A percentile compares a stretch with the other conserved stretches of the same genome.
Evolutionary conservation across 495 filamentous ascomycete species (phyloP).

Genomic region (Amorphotheca resinae): DNA sequence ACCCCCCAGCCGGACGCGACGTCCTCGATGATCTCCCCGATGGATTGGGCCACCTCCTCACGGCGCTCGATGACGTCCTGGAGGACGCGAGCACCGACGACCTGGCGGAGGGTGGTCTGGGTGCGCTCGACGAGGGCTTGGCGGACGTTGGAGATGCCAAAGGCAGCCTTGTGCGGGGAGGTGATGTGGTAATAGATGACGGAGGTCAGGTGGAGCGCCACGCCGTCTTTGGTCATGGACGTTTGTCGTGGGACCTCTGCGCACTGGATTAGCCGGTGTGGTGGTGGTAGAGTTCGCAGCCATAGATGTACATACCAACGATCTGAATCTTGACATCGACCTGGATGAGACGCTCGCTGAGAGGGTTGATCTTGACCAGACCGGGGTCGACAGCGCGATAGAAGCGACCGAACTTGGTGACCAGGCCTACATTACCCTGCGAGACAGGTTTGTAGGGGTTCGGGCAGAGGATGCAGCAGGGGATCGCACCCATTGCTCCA

Average conservation of each 20-base stretch:
- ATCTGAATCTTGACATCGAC: conserved; percentile 99
- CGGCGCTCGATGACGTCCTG: conserved; percentile 99
- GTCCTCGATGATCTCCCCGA: conserved; percentile 95
- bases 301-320: conserved; percentile 47
- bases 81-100: conserved; percentile 88
- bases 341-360: conserved; percentile 76
- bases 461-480: conserved; percentile 84
- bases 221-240: conserved; percentile 99
- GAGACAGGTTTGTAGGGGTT: conserved; percentile 94
- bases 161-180: conserved; percentile 92
- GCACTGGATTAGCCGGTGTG: conserved; percentile 5
- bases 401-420: conserved; percentile 94
- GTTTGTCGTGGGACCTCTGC: conserved; percentile 86
- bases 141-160: conserved; percentile 88
- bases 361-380: conserved; percentile 95
- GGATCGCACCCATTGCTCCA: conserved; percentile 75
- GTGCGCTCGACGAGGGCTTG: conserved; percentile 95
- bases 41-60: conserved; percentile 89
- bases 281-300: neutral
- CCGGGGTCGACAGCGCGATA: conserved; percentile 94
- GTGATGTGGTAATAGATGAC: conserved; percentile 99
- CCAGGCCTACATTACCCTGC: conserved; percentile 87
- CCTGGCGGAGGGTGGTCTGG: conserved; percentile 94
- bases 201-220: conserved; percentile 81
- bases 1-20: conserved; percentile 92